Evolutionary conservation across 108 stramenopile species (phyloP).

Genomic region (Fragilariopsis cylindrus): DNA sequence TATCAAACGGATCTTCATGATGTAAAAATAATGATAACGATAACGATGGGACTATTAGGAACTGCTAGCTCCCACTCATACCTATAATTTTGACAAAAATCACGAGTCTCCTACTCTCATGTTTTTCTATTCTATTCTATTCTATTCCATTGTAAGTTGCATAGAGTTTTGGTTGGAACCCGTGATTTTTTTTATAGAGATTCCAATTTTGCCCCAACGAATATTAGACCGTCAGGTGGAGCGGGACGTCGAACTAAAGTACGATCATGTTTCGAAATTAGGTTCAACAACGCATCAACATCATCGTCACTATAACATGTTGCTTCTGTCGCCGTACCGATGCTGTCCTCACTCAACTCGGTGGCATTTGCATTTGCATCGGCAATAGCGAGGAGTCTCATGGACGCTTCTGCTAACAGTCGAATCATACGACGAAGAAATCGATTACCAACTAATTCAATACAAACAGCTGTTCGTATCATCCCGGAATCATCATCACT

Average conservation of each 20-base stretch:
- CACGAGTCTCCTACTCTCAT: no score
- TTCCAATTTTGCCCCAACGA: conserved; percentile 51
- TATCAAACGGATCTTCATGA: neutral
- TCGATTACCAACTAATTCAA: conserved; percentile 73
- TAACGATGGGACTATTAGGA: no score
- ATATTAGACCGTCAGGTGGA: conserved; percentile 69
- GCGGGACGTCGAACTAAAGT: conserved; percentile 43
- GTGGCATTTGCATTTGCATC: neutral
- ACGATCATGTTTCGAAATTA: conserved; percentile 49
- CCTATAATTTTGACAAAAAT: no score
- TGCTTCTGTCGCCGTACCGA: neutral
- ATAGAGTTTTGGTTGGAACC: no score
- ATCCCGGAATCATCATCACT: neutral
- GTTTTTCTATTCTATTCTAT: no score
- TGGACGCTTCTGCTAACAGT: conserved; percentile 59
- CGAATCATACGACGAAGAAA: conserved; percentile 84
- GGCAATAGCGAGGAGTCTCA: conserved; percentile 32
- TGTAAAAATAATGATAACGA: no score
- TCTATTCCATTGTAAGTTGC: no score
- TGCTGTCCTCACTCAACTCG: neutral
- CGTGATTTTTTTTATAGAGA: neutral
- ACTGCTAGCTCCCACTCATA: no score
- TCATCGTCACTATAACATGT: conserved; percentile 4
- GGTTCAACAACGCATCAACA: conserved; percentile 40
- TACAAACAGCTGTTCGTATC: conserved; percentile 44